Evolutionary conservation across 805 yeast species (phyloP).

Genomic region (Pichia heedii): DNA sequence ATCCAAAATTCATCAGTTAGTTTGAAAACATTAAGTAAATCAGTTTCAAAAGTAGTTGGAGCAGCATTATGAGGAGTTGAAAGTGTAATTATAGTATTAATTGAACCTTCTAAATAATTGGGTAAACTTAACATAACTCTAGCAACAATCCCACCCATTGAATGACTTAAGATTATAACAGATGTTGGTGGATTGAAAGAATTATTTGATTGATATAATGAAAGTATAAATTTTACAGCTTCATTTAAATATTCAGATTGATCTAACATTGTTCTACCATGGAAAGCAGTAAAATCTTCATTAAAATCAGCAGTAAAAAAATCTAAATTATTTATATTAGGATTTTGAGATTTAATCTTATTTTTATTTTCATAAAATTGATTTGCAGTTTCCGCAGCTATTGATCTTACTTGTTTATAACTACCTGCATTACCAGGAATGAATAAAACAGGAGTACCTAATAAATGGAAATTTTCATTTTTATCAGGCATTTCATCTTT

Average conservation of each 20-base stretch:
- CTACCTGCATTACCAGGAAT: constrained; percentile 98
- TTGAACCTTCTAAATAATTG: constrained; percentile 60
- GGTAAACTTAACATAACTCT: constrained; percentile 74
- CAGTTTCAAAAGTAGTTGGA: constrained; percentile 91
- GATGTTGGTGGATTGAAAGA: constrained; percentile 33
- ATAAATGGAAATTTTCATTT: constrained; percentile 21
- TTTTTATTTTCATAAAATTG: constrained; percentile 34
- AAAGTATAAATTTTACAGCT: constrained; percentile 68
- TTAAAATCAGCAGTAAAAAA: constrained; percentile 90
- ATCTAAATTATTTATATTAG: constrained; percentile 47
- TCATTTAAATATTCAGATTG: constrained; percentile 92
- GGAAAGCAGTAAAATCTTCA: constrained; percentile 94
- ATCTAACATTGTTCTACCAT: constrained; percentile 85
- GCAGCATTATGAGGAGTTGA: constrained; percentile 91
- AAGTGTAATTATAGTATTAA: constrained; percentile 76
- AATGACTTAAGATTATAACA: constrained; percentile 78
- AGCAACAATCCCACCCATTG: constrained; percentile 97
- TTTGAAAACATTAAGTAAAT: constrained; percentile 64
- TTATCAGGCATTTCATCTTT: constrained; percentile 48
- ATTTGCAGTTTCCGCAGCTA: constrained; percentile 75
- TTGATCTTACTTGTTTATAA: constrained; percentile 77
- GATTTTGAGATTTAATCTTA: constrained; percentile 20
- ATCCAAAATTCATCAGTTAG: constrained; percentile 77
- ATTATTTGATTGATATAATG: constrained; percentile 40
- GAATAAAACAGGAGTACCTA: constrained; percentile 83